Evolutionary conservation across 768 basidiomycete species (phyloP), one percentile per base, ranked within the genome.

Genomic region (Amyloporia xantha): DNA sequence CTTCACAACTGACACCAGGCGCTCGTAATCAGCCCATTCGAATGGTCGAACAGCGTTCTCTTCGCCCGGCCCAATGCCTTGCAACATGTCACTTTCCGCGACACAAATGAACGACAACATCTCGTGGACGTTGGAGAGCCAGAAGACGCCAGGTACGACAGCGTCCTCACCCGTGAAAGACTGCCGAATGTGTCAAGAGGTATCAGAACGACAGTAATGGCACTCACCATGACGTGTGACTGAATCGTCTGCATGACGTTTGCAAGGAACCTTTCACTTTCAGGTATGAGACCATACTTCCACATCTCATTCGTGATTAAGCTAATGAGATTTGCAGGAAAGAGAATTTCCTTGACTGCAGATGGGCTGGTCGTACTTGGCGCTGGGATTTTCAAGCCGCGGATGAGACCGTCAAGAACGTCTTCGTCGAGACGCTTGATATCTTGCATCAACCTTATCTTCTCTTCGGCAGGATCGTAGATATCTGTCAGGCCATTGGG

Each of bases 281-380:
- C 96, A 13, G 83, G 77, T 56, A 98, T 97, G 56, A 99, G 80
- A 42, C 94, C 92, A 60, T 95, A 93, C 68, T 96, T 97, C 96
- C 96, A 98, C 96, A 99, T 99, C 68, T 98, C 96, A 66, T 99
- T 99, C n/a, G 93, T 95, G 56, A 96, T 85, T 41, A 98, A 72
- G 63, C 89, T 91, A 68, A 99, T 98, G 51, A 99, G 79, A 66
- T 98, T 97, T 21, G 96, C 94, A 10, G 96, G 96, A 84, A 99
- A 99, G 36, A 99, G 76, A 47, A 99, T 93, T 66, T 99, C 96
- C 68, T 97, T 97, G 53, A 91, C 84, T 17, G 86, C 83, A n/a
- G 93, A 89, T 1, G 93, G 89, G 60, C 88, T 95, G 40, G 86
- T 86, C 38, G 91, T 71, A 60, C 85, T 93, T 1, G 95, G 91